Percentiles rank a stretch among this genome's conserved stretches.
Evolutionary conservation across 176 grass and related monocot genomes (phyloP).

Genomic region (Rhipidocladum racemiflorum): DNA sequence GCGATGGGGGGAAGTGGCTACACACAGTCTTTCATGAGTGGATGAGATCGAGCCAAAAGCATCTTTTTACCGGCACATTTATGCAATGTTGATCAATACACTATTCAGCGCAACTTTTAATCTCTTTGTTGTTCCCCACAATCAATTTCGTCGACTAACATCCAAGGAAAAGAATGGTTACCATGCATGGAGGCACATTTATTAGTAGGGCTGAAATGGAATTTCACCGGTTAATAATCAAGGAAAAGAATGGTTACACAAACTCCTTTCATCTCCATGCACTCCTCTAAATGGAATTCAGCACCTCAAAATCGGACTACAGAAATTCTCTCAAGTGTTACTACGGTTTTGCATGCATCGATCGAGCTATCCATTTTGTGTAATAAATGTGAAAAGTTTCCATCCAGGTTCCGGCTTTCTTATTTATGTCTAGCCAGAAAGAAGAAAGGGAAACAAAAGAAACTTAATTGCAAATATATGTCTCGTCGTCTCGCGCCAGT

Average conservation of each 20-base stretch:
- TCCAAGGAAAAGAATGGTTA: neutral
- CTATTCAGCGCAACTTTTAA: neutral
- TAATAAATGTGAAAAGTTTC: constrained; percentile 16
- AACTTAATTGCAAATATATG: neutral
- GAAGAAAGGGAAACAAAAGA: constrained; percentile 3
- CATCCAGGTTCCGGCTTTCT: neutral
- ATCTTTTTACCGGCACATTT: constrained; percentile 20
- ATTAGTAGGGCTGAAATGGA: neutral
- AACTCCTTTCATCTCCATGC: neutral
- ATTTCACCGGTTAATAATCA: neutral
- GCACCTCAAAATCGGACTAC: neutral
- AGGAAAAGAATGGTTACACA: neutral
- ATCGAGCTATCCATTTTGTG: neutral
- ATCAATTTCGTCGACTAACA: neutral
- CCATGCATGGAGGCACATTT: neutral
- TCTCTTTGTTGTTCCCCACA: neutral
- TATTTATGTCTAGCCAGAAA: neutral
- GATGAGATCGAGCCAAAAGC: constrained; percentile 22
- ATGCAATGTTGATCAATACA: neutral
- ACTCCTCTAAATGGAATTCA: neutral
- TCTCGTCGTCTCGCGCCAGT: neutral
- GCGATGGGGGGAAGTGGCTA: neutral
- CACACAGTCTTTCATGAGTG: neutral
- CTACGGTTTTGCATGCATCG: neutral
- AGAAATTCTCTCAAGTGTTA: neutral